Percentiles rank a stretch among this genome's conserved stretches.
Evolutionary conservation across 2,329 filamentous ascomycete species (phyloP).

Genomic region (Penicillium oxalicum): DNA sequence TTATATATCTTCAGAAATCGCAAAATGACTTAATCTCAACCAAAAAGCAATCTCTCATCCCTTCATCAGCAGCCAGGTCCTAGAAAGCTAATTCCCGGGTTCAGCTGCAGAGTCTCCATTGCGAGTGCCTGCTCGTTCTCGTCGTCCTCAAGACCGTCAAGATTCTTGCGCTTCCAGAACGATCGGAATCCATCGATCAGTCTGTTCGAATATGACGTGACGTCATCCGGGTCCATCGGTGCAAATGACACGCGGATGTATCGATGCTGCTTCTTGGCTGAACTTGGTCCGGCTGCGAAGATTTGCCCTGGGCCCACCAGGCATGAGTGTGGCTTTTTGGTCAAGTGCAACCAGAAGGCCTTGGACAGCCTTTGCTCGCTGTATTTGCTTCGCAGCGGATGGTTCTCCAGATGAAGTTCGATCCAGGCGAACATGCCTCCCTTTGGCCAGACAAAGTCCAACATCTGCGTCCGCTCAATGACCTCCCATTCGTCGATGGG

Average conservation of each 20-base stretch:
- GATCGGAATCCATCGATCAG: slow-evolving; percentile 63
- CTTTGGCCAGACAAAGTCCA: slow-evolving; percentile 71
- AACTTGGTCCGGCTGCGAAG: slow-evolving; percentile 62
- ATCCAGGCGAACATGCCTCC: slow-evolving; percentile 94
- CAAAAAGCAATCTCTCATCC: too few species aligned
- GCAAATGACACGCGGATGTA: slow-evolving; percentile 80
- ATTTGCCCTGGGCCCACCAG: slow-evolving; percentile 65
- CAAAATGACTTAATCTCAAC: too few species aligned
- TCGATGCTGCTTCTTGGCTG: slow-evolving; percentile 58
- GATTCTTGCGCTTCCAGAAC: slow-evolving; percentile 71
- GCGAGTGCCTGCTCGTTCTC: slow-evolving; percentile 11
- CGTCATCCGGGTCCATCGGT: slow-evolving; percentile 66
- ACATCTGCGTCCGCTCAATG: slow-evolving; percentile 67
- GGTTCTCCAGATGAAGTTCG: slow-evolving; percentile 61
- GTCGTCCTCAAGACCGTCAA: slow-evolving; percentile 24
- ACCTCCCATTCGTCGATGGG: slow-evolving; percentile 63
- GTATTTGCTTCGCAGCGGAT: slow-evolving; percentile 60
- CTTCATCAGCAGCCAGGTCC: slow-evolving; percentile 6
- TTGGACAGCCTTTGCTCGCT: slow-evolving; percentile 52
- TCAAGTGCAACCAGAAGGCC: slow-evolving; percentile 67
- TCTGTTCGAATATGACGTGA: slow-evolving; percentile 56
- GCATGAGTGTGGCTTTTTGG: slow-evolving; percentile 61
- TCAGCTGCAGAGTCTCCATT: slow-evolving; percentile 4
- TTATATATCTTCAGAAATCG: too few species aligned
- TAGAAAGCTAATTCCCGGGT: slow-evolving; percentile 7